These are phyloP conservation scores for Suillus variegatus DNA, from an alignment of 768 basidiomycete species.

Conservation along the genomic window DNA sequence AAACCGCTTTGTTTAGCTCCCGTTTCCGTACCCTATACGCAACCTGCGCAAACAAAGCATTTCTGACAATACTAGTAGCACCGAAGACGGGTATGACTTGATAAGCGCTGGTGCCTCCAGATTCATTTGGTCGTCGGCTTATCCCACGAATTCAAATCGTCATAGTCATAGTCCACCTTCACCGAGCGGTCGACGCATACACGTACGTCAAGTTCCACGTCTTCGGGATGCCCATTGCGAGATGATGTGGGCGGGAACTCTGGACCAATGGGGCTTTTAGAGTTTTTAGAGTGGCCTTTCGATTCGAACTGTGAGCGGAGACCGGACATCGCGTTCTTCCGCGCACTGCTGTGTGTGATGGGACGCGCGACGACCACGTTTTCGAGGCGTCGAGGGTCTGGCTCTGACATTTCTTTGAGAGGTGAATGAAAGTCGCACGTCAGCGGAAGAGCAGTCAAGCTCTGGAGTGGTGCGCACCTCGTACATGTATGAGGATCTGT, in stretches of 20 bases:
- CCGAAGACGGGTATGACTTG: background rate
- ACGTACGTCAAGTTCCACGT: conserved; percentile 31
- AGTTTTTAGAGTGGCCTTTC: conserved; percentile 13
- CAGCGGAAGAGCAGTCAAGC: background rate
- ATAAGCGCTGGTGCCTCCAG: background rate
- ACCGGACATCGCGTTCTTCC: conserved; percentile 20
- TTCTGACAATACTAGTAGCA: background rate
- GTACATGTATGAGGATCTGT: background rate
- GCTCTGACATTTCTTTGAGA: background rate
- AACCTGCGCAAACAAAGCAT: background rate
- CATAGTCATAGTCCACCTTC: conserved; percentile 23
- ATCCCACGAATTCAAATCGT: conserved; percentile 18
- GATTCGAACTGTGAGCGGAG: conserved; percentile 26
- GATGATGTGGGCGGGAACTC: conserved; percentile 20
- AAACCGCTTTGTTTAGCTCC: background rate
- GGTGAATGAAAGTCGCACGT: background rate
- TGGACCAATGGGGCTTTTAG: conserved; percentile 18
- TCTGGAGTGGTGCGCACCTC: background rate
- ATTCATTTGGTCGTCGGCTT: conserved; percentile 12
- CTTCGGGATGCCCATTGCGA: conserved; percentile 7
- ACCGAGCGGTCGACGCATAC: conserved; percentile 33
- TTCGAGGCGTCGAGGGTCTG: background rate
- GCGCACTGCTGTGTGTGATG: conserved; percentile 6
- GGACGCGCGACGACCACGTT: background rate
- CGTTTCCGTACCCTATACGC: background rate